Evolutionary conservation across 2,329 filamentous ascomycete species (phyloP).

Genomic region (Alternaria infectoria): DNA sequence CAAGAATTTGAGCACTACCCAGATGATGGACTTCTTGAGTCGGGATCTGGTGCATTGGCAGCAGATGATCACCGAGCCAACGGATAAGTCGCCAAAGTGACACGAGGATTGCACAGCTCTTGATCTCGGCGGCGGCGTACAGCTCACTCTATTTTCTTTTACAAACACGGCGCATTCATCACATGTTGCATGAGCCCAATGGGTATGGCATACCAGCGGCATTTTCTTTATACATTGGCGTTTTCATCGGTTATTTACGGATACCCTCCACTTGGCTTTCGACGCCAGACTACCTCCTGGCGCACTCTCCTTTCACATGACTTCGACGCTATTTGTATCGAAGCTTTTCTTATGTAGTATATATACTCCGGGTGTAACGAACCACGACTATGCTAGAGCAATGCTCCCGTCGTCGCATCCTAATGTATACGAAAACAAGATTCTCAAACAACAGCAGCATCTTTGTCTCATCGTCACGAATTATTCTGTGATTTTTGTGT

Average conservation of each 20-base stretch:
- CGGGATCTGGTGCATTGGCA: slow-evolving; percentile 86
- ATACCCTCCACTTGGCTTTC: slow-evolving; percentile 42
- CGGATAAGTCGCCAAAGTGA: slow-evolving; percentile 31
- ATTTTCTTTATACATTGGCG: slow-evolving; percentile 19
- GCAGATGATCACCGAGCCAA: slow-evolving; percentile 53
- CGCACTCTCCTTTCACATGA: not conserved
- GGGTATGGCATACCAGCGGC: not conserved
- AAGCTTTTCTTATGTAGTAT: not conserved
- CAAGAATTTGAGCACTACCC: slow-evolving; percentile 75
- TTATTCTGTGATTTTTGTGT: not conserved
- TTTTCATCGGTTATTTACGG: slow-evolving; percentile 24
- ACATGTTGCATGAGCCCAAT: not conserved
- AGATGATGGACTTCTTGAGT: slow-evolving; percentile 90
- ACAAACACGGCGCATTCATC: slow-evolving; percentile 7
- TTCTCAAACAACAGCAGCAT: not conserved
- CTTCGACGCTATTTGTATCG: not conserved
- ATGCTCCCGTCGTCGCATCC: not conserved
- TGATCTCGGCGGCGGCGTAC: not conserved
- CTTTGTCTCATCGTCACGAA: not conserved
- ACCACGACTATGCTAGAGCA: not conserved
- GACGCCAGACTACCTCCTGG: not conserved
- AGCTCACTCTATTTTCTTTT: not conserved
- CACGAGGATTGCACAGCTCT: not conserved
- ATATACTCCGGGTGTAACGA: slow-evolving; percentile 1
- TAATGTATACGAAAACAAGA: not conserved